phyloP scores from a whole-genome alignment of 208 protist species.

The Acanthamoeba culbertsoni region DNA sequence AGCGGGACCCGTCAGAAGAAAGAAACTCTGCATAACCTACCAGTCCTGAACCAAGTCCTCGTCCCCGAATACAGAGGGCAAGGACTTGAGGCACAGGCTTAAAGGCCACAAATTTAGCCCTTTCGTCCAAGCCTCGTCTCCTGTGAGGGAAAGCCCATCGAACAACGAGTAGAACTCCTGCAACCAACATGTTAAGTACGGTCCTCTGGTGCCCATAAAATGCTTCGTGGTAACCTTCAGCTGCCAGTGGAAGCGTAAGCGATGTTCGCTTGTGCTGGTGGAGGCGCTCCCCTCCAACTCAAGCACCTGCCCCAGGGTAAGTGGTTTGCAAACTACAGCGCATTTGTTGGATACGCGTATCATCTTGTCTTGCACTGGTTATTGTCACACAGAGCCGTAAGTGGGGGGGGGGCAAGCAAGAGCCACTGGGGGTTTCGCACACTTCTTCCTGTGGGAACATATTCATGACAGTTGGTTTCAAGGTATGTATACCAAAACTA shows the following conservation, averaged over 20 bases:
- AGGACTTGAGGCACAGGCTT: not conserved
- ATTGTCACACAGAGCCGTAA: not conserved
- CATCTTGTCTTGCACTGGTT: not conserved
- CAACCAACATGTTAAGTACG: not conserved
- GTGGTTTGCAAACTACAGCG: constrained; percentile 9
- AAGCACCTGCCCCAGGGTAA: not conserved
- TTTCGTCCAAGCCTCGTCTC: not conserved
- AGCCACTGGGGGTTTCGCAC: not conserved
- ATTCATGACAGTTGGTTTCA: not conserved
- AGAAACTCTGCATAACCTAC: not conserved
- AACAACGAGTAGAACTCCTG: not conserved
- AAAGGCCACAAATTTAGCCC: not conserved
- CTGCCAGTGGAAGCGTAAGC: not conserved
- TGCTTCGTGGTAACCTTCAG: not conserved
- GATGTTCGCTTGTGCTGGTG: not conserved
- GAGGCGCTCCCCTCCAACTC: not conserved
- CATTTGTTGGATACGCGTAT: not conserved
- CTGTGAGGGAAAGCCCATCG: not conserved
- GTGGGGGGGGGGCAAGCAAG: not conserved
- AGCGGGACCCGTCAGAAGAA: not conserved
- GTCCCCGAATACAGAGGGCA: not conserved
- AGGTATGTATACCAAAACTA: not conserved
- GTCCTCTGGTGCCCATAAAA: not conserved
- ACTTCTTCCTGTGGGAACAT: not conserved
- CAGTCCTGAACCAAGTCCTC: not conserved